Evolutionary conservation across 805 yeast genomes (phyloP), one percentile per base, ranked within the genome.

Genomic region (Saccharomycopsis sp.): DNA sequence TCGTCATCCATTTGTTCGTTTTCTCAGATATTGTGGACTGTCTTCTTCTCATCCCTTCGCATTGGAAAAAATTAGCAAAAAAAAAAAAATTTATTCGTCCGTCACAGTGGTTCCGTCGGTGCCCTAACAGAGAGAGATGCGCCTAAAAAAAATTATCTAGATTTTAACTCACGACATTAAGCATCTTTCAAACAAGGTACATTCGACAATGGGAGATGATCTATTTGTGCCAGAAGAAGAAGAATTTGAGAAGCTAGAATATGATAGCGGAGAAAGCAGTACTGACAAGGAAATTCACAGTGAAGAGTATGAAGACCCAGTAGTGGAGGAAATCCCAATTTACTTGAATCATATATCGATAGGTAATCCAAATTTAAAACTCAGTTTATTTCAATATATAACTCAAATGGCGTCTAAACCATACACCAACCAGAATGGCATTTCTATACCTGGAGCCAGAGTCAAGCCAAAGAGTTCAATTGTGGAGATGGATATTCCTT

Each of bases 401-500:
- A 81, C 82, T 4, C 65, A 82, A 38, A 68, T 78, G 7, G 63
- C 64, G 37, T 56, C 53, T 4, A 63, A 73, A 41, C 66, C 73
- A 0, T 65, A 70, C 32, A 54, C 59, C 2, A 62, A 59, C 2
- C 56, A 56, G 1, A 59, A 56, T 28, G 65, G 65, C 47, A 66
- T 69, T n/a, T 57, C 62, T 8, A 57, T 66, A 27, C 58, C 70
- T 48, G 62, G 63, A 14, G 67, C 79, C 0, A 62, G 81, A 34
- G 59, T 83, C 48, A 90, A 88, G 56, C 74, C 74, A 1, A 65
- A 71, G 22, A 70, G 86, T 1, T 74, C 77, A 2, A 68, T 79
- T 9, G 64, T 93, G 49, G 95, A 86, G 58, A 72, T 89, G 29
- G 85, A 82, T 49, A 66, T 85, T 4, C 95, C 96, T 11, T 63